Conservation (phyloP, 1,284 basidiomycete species). For the Moesziomyces sp. region DNA sequence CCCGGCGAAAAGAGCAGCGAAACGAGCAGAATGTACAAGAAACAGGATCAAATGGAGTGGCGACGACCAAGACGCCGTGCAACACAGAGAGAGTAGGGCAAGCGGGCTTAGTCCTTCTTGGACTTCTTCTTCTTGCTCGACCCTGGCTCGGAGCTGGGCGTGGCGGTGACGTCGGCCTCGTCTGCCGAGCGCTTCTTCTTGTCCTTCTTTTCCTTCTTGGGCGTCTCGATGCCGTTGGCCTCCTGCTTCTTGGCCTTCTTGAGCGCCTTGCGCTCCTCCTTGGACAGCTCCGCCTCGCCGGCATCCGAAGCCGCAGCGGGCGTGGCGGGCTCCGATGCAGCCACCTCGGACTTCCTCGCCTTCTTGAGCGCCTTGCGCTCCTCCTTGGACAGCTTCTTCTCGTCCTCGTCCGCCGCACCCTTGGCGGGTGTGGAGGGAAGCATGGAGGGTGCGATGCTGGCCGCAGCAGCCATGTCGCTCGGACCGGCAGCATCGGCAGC, state of each 20-base stretch:
- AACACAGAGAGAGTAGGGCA: not conserved
- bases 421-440: constrained; percentile 70
- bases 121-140: constrained; percentile 62
- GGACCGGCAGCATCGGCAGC: constrained; percentile 59
- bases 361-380: constrained; percentile 58
- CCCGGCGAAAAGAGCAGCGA: not conserved
- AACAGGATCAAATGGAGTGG: not conserved
- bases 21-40: constrained; percentile 2
- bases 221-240: constrained; percentile 30
- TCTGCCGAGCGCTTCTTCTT: constrained; percentile 58
- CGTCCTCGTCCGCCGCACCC: constrained; percentile 21
- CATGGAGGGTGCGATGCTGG: constrained; percentile 66
- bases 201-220: constrained; percentile 62
- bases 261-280: constrained; percentile 54
- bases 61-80: no score
- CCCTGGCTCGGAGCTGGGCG: constrained; percentile 48
- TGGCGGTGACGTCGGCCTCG: constrained; percentile 47
- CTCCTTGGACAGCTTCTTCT: constrained; percentile 58
- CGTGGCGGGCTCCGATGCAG: constrained; percentile 37
- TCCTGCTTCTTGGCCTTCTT: constrained; percentile 57
- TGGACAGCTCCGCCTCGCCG: constrained; percentile 69
- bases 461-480: constrained; percentile 39
- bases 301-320: constrained; percentile 70
- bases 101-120: constrained; percentile 38
- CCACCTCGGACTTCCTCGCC: constrained; percentile 41